Percentiles rank a stretch among this genome's conserved stretches.
Evolutionary conservation across 1,284 basidiomycete genomes (phyloP).

Genomic region (Tetrapyrgos nigripes): DNA sequence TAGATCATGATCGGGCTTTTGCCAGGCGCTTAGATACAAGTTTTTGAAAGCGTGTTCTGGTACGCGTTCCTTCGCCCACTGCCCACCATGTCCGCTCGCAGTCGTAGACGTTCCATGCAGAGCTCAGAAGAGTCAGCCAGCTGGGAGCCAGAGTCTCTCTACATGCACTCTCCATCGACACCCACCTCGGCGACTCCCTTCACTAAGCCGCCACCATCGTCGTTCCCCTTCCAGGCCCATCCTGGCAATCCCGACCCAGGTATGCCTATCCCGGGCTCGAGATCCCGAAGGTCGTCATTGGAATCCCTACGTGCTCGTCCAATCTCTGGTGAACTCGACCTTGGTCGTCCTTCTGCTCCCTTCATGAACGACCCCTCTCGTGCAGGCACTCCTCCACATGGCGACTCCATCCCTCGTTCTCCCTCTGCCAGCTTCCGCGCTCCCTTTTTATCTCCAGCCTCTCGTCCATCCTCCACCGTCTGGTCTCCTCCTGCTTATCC

Average conservation of each 20-base stretch:
- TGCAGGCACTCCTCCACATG: constrained; percentile 23
- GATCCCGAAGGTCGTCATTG: constrained; percentile 32
- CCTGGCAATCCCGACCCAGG: constrained; percentile 64
- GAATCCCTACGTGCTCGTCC: constrained; percentile 22
- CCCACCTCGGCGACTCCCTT: background rate
- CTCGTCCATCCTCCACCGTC: constrained; percentile 60
- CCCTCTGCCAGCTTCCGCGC: constrained; percentile 58
- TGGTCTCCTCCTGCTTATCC: constrained; percentile 63
- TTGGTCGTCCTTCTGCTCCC: constrained; percentile 46
- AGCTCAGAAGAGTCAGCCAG: background rate
- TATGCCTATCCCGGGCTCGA: constrained; percentile 44
- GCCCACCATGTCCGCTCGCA: background rate
- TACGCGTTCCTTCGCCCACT: background rate
- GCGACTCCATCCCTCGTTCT: constrained; percentile 43
- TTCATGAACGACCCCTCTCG: constrained; percentile 46
- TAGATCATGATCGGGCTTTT: too few species aligned
- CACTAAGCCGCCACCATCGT: constrained; percentile 47
- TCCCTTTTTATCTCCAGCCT: constrained; percentile 72
- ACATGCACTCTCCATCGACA: background rate
- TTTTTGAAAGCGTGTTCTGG: too few species aligned
- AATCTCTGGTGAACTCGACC: constrained; percentile 22
- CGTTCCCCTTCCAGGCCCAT: constrained; percentile 66
- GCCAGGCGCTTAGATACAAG: too few species aligned
- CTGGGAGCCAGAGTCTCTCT: background rate
- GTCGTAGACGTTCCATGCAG: background rate